Conservation (phyloP, 2,329 filamentous ascomycete species). For the Aureobasidium sp. region DNA sequence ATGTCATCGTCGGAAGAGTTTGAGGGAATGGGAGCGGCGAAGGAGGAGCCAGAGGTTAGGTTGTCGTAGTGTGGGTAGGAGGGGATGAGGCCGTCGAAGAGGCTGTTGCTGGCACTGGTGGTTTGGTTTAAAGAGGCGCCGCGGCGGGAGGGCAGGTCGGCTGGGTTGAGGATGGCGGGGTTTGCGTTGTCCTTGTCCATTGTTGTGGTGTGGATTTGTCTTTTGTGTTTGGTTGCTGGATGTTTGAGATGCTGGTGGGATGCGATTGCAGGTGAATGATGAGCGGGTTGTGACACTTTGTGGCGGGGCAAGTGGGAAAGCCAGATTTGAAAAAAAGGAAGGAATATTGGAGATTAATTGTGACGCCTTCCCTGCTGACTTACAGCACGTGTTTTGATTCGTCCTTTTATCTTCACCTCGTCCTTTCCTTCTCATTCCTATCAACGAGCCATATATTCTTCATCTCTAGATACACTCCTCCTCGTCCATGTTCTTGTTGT, state of each 20-base stretch:
- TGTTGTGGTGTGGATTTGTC: background rate
- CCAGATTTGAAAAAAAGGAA: background rate
- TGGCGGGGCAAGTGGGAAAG: background rate
- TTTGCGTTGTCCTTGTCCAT: constrained; percentile 65
- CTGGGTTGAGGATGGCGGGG: constrained; percentile 80
- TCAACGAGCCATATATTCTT: background rate
- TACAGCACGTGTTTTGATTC: background rate
- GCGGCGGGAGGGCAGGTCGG: constrained; percentile 77
- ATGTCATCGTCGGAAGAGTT: constrained; percentile 26
- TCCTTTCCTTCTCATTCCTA: background rate
- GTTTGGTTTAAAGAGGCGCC: constrained; percentile 35
- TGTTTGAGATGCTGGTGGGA: background rate
- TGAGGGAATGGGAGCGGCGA: constrained; percentile 17
- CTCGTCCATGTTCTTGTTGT: background rate
- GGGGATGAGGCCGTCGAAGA: constrained; percentile 47
- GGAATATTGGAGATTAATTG: background rate
- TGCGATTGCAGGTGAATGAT: background rate
- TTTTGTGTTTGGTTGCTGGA: background rate
- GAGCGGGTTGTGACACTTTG: background rate
- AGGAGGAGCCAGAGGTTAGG: constrained; percentile 31
- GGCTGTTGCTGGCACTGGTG: constrained; percentile 25
- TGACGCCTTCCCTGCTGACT: background rate
- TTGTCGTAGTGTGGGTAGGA: constrained; percentile 42
- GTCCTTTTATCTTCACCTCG: background rate
- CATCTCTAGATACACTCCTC: no score